Percentiles rank a stretch among this genome's conserved stretches.
Evolutionary conservation across 1,284 basidiomycete species (phyloP).

Genomic region (Pholiota adiposa): DNA sequence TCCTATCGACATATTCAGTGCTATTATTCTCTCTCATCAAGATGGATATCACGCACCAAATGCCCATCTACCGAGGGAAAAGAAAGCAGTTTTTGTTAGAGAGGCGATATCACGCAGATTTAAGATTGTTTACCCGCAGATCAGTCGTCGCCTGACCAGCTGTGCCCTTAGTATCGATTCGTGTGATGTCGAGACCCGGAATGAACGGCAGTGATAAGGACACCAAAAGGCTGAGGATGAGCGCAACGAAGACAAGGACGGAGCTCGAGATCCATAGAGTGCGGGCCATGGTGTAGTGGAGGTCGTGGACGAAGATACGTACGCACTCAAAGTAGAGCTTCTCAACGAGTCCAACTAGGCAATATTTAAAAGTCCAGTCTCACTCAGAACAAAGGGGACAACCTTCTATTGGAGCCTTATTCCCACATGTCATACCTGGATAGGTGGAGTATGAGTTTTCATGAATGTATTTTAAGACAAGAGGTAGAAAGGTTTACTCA

Average conservation of each 20-base stretch:
- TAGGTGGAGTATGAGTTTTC: too few relatives aligned
- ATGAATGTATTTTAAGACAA: too few relatives aligned
- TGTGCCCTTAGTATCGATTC: constrained; percentile 37
- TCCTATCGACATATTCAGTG: neutral
- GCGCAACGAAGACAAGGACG: constrained; percentile 63
- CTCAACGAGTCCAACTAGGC: neutral
- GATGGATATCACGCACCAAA: constrained; percentile 53
- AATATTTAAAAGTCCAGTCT: neutral
- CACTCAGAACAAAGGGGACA: neutral
- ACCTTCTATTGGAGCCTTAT: neutral
- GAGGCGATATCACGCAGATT: neutral
- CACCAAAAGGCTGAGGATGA: constrained; percentile 67
- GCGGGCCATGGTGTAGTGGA: neutral
- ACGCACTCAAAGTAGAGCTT: neutral
- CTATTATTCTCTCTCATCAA: neutral
- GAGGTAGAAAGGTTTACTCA: too few relatives aligned
- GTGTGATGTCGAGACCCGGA: constrained; percentile 64
- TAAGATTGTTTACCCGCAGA: constrained; percentile 52
- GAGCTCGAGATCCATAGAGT: constrained; percentile 50
- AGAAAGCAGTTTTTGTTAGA: constrained; percentile 22
- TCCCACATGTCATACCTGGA: neutral
- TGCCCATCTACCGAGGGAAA: constrained; percentile 50
- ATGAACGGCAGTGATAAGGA: constrained; percentile 73
- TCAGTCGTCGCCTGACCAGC: constrained; percentile 28
- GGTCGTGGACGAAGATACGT: neutral